A percentile compares a stretch with the other conserved stretches of the same genome.
phyloP scores from a whole-genome alignment of 2,329 filamentous ascomycete genomes.

The Tympanopsis confertula region DNA sequence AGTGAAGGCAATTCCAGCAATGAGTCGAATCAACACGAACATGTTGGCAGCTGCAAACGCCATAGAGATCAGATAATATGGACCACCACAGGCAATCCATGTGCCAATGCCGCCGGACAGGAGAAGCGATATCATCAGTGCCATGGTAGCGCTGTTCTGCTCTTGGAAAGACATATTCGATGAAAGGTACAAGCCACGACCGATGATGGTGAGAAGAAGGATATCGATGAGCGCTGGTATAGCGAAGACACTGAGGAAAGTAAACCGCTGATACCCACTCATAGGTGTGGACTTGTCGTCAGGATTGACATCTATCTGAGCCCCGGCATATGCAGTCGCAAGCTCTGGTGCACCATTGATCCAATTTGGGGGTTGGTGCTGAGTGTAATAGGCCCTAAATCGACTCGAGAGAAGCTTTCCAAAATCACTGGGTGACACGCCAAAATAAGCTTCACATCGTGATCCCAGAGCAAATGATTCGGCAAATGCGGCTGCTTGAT shows the following conservation, averaged over 20 bases:
- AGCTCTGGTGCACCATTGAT: constrained; percentile 31
- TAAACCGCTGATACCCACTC: constrained; percentile 34
- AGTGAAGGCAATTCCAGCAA: constrained; percentile 22
- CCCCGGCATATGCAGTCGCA: constrained; percentile 36
- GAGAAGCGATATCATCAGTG: constrained; percentile 38
- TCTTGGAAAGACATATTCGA: constrained; percentile 31
- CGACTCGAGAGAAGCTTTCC: constrained; percentile 17
- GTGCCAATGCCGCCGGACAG: constrained; percentile 41
- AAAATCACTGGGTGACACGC: constrained; percentile 27
- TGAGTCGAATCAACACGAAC: constrained; percentile 15
- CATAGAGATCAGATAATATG: constrained; percentile 32
- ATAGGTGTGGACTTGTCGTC: constrained; percentile 27
- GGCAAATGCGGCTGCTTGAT: constrained; percentile 43
- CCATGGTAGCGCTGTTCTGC: constrained; percentile 34
- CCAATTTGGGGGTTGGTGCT: constrained; percentile 8
- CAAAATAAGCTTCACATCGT: constrained; percentile 43
- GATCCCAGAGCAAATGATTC: constrained; percentile 44
- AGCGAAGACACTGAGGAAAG: constrained; percentile 39
- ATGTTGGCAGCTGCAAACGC: constrained; percentile 12
- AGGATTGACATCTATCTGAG: constrained; percentile 38
- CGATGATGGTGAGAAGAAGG: constrained; percentile 35
- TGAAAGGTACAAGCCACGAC: constrained; percentile 41
- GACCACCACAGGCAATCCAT: constrained; percentile 43
- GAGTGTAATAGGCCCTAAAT: constrained; percentile 8
- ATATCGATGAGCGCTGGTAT: constrained; percentile 45